Base-by-base conservation (phyloP, 2,329 filamentous ascomycete species). In the Diplocarpon mali region DNA sequence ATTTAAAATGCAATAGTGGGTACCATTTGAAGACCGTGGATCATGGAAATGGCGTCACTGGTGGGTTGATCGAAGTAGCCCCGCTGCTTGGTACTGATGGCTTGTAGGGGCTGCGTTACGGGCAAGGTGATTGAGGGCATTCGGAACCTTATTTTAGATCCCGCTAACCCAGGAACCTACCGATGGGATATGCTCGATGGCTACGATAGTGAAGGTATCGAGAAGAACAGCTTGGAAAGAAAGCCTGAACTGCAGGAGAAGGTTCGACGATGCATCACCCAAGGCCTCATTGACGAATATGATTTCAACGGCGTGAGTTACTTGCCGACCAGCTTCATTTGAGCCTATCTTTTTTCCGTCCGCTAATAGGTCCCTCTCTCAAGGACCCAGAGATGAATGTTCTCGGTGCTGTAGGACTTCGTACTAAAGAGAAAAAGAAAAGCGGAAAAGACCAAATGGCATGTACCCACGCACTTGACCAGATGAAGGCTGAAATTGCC, bases 1-100 rank as follows among this genome's bases (percentile, higher is more conserved):
- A 42, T 28, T 24, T n/a, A 2, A 16, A 2, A 7, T 3, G 1
- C 24, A 14, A 1, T 14, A 43, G 41, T 85, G 81, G 70, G 74
- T 94, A 51, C 74, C 73, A 8, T 73, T 82, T 53, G 41, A 67
- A 1, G 57, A 69, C 0, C 72, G 80, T 58, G 75, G 76, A 35
- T 73, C 72, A 58, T 94, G 79, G 77, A 64, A 69, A 46, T 96
- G 83, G 80, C 83, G 82, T 60, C 90, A 96, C 63, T 95, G 90
- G 90, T 93, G 71, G 60, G 73, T 56, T 36, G 49, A 20, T 36
- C 35, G 4, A 36, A 38, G 43, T 20, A 17, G 39, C 12, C 2
- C n/a, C 15, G 3, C 4, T n/a, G 5, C 3, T 27, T 15, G n/a
- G 28, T 24, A 10, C 24, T 13, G 13, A 32, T 28, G 36, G 34